These are phyloP conservation scores for Exophiala sp. DNA, from an alignment of 2,329 filamentous ascomycete species.

Conservation along the genomic window DNA sequence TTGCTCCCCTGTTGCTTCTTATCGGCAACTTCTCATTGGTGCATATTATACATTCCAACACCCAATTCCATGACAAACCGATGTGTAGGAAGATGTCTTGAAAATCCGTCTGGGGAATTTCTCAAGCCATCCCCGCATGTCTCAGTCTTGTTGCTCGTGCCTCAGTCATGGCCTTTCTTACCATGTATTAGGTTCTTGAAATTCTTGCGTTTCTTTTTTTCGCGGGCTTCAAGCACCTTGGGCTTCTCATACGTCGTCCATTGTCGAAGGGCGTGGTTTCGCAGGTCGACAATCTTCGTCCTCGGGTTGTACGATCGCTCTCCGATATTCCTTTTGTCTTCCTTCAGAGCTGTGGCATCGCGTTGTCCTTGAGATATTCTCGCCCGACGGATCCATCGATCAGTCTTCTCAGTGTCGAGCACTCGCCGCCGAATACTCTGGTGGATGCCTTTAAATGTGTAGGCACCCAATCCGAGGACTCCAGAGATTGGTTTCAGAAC, in stretches of 20 bases:
- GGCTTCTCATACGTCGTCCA: constrained; percentile 21
- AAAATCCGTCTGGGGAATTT: too few relatives aligned
- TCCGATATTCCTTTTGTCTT: not conserved
- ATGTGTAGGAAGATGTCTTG: too few relatives aligned
- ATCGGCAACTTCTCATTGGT: too few relatives aligned
- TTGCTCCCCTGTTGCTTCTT: too few relatives aligned
- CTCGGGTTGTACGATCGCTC: not conserved
- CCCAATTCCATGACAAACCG: too few relatives aligned
- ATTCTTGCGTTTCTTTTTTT: constrained; percentile 11
- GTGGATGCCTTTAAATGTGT: constrained; percentile 42
- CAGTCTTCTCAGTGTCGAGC: constrained; percentile 35
- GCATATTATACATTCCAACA: too few relatives aligned
- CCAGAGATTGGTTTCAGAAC: constrained; percentile 46
- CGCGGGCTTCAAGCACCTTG: constrained; percentile 14
- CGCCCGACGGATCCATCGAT: constrained; percentile 35
- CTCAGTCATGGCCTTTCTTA: not conserved
- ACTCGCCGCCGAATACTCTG: constrained; percentile 39
- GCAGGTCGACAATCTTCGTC: constrained; percentile 13
- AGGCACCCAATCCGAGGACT: constrained; percentile 41
- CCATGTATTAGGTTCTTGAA: constrained; percentile 1
- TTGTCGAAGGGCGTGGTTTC: constrained; percentile 19
- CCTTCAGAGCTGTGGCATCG: constrained; percentile 17
- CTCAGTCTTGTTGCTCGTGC: not conserved
- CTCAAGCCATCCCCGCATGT: not conserved
- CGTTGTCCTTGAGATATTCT: constrained; percentile 25